Percentiles rank a stretch among this genome's conserved stretches.
Conservation (phyloP, 2,329 filamentous ascomycete genomes). For the Diaporthe batatas region DNA sequence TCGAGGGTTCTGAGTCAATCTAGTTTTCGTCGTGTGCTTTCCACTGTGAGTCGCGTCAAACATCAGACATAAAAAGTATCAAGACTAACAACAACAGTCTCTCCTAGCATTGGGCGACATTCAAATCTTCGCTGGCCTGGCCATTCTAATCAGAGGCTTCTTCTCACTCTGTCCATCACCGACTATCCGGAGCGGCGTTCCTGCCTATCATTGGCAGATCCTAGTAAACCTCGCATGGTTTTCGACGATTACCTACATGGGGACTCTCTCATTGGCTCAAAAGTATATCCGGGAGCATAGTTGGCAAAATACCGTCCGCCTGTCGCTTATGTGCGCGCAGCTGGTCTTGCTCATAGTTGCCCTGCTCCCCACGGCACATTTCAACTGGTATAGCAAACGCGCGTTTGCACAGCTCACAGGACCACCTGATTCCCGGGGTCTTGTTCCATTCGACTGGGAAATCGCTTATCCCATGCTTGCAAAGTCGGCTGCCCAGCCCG, state of each 20-base stretch:
- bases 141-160: not conserved
- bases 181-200: not conserved
- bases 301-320: not conserved
- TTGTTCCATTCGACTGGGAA: not conserved
- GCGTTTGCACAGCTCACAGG: not conserved
- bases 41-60: not conserved
- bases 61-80: not conserved
- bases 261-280: not conserved
- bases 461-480: not conserved
- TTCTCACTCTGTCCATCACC: constrained; percentile 6
- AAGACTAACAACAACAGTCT: not conserved
- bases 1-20: not conserved
- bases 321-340: not conserved
- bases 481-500: constrained; percentile 16
- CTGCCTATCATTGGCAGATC: constrained; percentile 1
- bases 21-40: not conserved
- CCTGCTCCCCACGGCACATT: not conserved
- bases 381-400: constrained; percentile 20
- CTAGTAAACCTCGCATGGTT: not conserved
- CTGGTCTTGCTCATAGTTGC: not conserved
- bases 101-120: not conserved
- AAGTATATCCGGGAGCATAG: not conserved
- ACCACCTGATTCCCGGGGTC: not conserved
- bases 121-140: constrained; percentile 4
- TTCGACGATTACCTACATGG: not conserved